Percentiles rank a stretch among this genome's conserved stretches.
Conservation (phyloP, 768 basidiomycete genomes). For the Cubamyces sp. region DNA sequence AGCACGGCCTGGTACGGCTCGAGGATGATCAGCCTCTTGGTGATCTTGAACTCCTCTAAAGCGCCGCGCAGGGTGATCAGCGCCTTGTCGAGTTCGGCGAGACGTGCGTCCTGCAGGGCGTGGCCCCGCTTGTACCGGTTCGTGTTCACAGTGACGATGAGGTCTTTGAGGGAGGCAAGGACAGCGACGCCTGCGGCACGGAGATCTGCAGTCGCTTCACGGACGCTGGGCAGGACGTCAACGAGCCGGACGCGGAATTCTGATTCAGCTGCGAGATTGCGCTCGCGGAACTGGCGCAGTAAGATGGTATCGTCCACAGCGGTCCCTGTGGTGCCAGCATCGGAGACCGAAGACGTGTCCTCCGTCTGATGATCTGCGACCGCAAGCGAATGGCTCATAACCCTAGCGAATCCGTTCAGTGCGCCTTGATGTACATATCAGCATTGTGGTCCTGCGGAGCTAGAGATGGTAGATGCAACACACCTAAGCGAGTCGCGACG, state of each 20-base stretch:
- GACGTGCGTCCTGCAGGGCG: constrained; percentile 17
- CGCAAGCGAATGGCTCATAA: constrained; percentile 28
- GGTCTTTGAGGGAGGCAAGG: constrained; percentile 31
- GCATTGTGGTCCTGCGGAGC: neutral
- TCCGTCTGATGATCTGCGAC: constrained; percentile 3
- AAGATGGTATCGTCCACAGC: constrained; percentile 40
- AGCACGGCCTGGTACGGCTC: constrained; percentile 48
- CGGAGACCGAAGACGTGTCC: constrained; percentile 17
- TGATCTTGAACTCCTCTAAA: constrained; percentile 38
- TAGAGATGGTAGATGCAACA: constrained; percentile 3
- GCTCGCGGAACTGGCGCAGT: constrained; percentile 38
- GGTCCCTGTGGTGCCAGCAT: constrained; percentile 12
- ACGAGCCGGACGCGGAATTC: constrained; percentile 36
- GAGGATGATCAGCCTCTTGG: constrained; percentile 42
- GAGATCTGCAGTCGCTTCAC: constrained; percentile 39
- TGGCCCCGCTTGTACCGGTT: constrained; percentile 36
- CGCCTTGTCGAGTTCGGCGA: constrained; percentile 21
- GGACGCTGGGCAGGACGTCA: constrained; percentile 42
- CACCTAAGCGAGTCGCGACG: constrained; percentile 43
- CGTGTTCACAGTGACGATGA: constrained; percentile 40
- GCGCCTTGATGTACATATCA: constrained; percentile 34
- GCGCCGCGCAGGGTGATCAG: constrained; percentile 23
- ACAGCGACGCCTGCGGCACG: constrained; percentile 37
- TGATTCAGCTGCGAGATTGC: constrained; percentile 34
- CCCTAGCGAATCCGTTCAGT: constrained; percentile 38